phyloP scores from a whole-genome alignment of 495 filamentous ascomycete genomes.

The Penicillium samsonianum region DNA sequence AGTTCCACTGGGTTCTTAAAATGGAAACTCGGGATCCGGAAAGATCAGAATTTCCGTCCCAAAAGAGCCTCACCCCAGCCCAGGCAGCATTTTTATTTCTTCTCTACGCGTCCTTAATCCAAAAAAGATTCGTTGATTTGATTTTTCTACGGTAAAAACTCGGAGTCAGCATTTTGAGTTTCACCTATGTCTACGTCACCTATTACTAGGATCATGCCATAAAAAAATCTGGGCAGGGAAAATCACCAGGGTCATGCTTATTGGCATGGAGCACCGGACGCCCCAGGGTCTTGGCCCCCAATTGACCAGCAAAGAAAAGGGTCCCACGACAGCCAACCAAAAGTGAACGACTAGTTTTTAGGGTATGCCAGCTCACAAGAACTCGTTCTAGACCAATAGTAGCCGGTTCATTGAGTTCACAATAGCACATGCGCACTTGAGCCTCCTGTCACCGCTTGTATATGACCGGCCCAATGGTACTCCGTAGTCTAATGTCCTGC shows the following conservation, averaged over 20 bases:
- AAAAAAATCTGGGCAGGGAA: background rate
- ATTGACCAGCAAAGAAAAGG: background rate
- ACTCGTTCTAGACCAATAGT: background rate
- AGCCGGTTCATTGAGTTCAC: background rate
- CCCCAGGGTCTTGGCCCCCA: constrained; percentile 5
- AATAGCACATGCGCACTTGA: background rate
- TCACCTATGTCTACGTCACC: background rate
- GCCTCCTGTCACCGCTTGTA: constrained; percentile 8
- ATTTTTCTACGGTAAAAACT: background rate
- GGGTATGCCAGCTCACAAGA: background rate
- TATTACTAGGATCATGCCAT: constrained; percentile 5
- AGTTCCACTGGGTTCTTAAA: constrained; percentile 18
- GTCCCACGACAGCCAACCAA: constrained; percentile 3
- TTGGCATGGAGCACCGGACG: background rate
- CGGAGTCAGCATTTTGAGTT: background rate
- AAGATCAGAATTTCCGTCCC: constrained; percentile 1
- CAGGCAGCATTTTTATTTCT: constrained; percentile 5
- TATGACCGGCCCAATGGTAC: background rate
- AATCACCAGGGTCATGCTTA: background rate
- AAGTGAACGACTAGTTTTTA: background rate
- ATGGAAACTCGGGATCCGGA: constrained; percentile 19
- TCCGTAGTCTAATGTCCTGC: background rate
- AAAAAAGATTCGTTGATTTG: no score
- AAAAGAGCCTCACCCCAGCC: constrained; percentile 8
- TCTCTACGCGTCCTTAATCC: background rate